Evolutionary conservation across 306 rosid genomes (phyloP).

Genomic region (Fragaria vesca): DNA sequence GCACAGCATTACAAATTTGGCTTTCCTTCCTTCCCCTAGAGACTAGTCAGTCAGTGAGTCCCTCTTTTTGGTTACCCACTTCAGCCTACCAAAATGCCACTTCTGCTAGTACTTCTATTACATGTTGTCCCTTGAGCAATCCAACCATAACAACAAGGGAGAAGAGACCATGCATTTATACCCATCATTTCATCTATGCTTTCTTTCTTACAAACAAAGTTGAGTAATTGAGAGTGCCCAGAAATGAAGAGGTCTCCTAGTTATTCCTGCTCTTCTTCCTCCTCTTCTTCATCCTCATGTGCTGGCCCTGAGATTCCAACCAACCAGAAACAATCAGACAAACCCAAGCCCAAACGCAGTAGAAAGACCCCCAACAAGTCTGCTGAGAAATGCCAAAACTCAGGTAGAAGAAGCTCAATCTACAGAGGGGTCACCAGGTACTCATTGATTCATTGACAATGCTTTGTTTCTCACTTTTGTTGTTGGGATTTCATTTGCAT

Average conservation of each 20-base stretch:
- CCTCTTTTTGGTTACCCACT: constrained; percentile 77
- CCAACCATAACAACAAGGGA: background rate
- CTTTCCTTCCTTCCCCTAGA: constrained; percentile 15
- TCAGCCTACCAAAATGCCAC: constrained; percentile 51
- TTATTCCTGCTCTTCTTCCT: constrained; percentile 40
- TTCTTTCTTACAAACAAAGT: background rate
- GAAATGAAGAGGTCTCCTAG: constrained; percentile 71
- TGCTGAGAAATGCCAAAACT: constrained; percentile 26
- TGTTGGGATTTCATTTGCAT: constrained; percentile 47
- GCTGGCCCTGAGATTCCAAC: constrained; percentile 20
- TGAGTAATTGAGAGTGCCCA: constrained; percentile 1
- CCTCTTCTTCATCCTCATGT: constrained; percentile 31
- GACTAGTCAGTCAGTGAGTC: background rate
- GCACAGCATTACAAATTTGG: background rate
- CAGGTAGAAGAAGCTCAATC: constrained; percentile 67
- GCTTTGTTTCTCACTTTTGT: background rate
- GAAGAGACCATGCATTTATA: background rate
- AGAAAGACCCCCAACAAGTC: constrained; percentile 18
- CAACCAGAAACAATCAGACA: constrained; percentile 13
- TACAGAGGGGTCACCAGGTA: constrained; percentile 96
- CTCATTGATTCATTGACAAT: background rate
- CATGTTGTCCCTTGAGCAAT: background rate
- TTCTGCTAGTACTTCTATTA: background rate
- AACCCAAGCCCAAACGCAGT: constrained; percentile 33
- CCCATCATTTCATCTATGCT: background rate